These are phyloP conservation scores for Xerocomus potaroensis DNA, from an alignment of 768 basidiomycete species.

Conservation along the genomic window DNA sequence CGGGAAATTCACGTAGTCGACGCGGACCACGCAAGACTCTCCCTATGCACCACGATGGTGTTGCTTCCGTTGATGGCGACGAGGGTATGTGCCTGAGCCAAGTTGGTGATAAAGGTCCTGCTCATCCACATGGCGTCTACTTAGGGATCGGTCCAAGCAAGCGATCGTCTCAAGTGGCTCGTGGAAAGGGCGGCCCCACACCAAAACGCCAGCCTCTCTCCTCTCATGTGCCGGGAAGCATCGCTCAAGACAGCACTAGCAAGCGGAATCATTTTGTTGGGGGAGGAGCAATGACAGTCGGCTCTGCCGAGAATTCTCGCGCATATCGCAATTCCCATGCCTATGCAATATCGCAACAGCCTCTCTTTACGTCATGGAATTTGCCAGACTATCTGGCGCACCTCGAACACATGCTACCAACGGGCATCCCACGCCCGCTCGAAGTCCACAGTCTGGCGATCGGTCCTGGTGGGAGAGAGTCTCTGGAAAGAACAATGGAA, in stretches of 20 bases:
- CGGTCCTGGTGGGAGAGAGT: constrained; percentile 43
- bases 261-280: constrained; percentile 49
- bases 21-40: constrained; percentile 27
- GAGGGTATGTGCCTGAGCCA: constrained; percentile 48
- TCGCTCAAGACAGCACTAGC: constrained; percentile 41
- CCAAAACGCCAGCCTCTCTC: constrained; percentile 31
- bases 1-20: constrained; percentile 27
- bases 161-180: constrained; percentile 39
- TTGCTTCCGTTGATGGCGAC: constrained; percentile 46
- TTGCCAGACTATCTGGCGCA: constrained; percentile 92
- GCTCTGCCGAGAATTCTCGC: constrained; percentile 48
- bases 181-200: constrained; percentile 28
- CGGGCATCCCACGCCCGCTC: constrained; percentile 67
- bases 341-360: constrained; percentile 74
- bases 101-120: constrained; percentile 11
- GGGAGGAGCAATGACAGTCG: constrained; percentile 32
- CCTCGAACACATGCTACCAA: constrained; percentile 79
- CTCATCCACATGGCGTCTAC: constrained; percentile 36
- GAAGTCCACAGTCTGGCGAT: constrained; percentile 55
- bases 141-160: constrained; percentile 34
- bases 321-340: constrained; percentile 78
- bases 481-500: constrained; percentile 60
- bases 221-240: constrained; percentile 30
- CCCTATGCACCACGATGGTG: constrained; percentile 20
- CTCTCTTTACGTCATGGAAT: constrained; percentile 81